Base-by-base conservation (phyloP, 1,284 basidiomycete species). In the Ganoderma meredithae region DNA sequence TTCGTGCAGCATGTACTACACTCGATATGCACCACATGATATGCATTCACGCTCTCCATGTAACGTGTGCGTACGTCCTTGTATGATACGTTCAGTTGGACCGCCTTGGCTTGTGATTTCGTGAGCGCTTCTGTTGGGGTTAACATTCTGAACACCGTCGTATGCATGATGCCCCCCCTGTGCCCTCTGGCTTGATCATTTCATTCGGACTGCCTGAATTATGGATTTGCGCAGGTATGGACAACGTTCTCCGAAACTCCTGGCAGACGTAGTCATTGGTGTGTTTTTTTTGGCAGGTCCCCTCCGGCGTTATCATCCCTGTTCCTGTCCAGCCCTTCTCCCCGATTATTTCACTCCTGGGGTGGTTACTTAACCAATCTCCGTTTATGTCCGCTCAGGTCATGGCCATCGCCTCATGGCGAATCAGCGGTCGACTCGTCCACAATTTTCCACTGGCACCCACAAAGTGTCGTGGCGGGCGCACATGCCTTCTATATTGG, bases 1-100 rank as follows among this genome's bases (percentile, higher is more conserved):
- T 68, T 65, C 62, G 64, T 59, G 67, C 71, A 58, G n/a, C 39
- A 72, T 73, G 75, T 74, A 73, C 66, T 65, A 68, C 71, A 66
- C 65, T 68, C 66, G 31, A 64, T 71, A 72, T 73, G 72, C 71
- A 71, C 70, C 63, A 66, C 67, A 69, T 70, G 65, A 72, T 72
- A 72, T 72, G 71, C 71, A 70, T 72, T 63, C 63, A 70, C 67
- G 39, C 65, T 65, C 69, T 63, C 63, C 65, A 70, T 72, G 69
- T 70, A 70, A 65, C 52, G 63, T 66, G 69, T 67, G 67, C 65
- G 71, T 70, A 63, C 63, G 56, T 53, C 69, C n/a, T 63, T 72
- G 69, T 70, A 72, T 70, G 63, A 72, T 70, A 65, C 52, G 60
- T 56, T 47, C 62, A 60, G 60, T 49, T 53, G 39, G 39, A 22